Evolutionary conservation across 257 asterid genomes (phyloP).

Genomic region (Prunella vulgaris): DNA sequence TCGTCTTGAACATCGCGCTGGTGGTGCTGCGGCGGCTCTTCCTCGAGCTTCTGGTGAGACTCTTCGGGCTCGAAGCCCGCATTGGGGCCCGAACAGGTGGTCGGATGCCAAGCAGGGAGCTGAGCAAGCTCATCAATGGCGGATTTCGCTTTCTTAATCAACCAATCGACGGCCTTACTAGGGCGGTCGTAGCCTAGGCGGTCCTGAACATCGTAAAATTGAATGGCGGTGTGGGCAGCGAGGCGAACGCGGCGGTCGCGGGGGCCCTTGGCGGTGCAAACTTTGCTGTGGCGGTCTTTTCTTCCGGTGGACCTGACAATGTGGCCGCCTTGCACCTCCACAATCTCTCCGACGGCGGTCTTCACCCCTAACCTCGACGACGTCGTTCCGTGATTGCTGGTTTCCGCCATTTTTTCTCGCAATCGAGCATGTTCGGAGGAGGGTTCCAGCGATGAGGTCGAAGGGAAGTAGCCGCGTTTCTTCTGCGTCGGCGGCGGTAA

Average conservation of each 20-base stretch:
- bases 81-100: slow-evolving; percentile 27
- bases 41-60: slow-evolving; percentile 24
- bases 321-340: slow-evolving; percentile 98
- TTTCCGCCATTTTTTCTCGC: slow-evolving; percentile 55
- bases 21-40: slow-evolving; percentile 7
- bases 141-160: slow-evolving; percentile 77
- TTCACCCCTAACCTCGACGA: slow-evolving; percentile 45
- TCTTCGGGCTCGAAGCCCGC: slow-evolving; percentile 27
- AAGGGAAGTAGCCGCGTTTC: slow-evolving; percentile 43
- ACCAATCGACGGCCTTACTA: slow-evolving; percentile 99
- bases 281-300: slow-evolving; percentile 99
- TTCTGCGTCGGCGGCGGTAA: slow-evolving; percentile 25
- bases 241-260: slow-evolving; percentile 97
- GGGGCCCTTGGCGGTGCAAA: slow-evolving; percentile 97
- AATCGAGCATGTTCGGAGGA: slow-evolving; percentile 63
- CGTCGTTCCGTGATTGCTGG: slow-evolving; percentile 28
- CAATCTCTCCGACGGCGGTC: slow-evolving; percentile 65
- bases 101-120: slow-evolving; percentile 95
- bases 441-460: slow-evolving; percentile 38
- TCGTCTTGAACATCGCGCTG: slow-evolving; percentile 12
- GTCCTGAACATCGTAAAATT: slow-evolving; percentile 97
- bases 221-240: slow-evolving; percentile 98
- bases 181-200: slow-evolving; percentile 99
- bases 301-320: slow-evolving; percentile 91
- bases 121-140: slow-evolving; percentile 94